Percentiles rank a stretch among this genome's conserved stretches.
Conservation (phyloP, 164 flowering plant species). For the Malania oleifera region DNA sequence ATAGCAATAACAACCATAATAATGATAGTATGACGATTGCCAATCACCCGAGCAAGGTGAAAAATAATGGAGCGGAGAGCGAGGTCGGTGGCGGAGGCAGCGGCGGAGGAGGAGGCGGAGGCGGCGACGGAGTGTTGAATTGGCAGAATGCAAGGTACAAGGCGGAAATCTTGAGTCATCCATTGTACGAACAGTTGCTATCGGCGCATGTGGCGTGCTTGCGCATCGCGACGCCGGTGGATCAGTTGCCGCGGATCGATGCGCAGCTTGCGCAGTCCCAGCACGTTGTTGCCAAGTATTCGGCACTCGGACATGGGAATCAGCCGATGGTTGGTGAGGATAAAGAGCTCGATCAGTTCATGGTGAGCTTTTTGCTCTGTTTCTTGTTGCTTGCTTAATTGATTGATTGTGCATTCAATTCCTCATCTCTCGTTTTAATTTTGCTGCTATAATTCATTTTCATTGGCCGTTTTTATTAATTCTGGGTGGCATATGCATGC, state of each 20-base stretch:
- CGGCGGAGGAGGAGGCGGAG: constrained; percentile 6
- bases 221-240: constrained; percentile 71
- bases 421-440: not conserved
- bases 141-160: constrained; percentile 58
- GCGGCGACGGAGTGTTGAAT: constrained; percentile 24
- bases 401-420: not conserved
- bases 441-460: not conserved
- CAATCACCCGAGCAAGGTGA: constrained; percentile 8
- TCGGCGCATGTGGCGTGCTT: constrained; percentile 65
- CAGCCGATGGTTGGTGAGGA: constrained; percentile 38
- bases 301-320: constrained; percentile 34
- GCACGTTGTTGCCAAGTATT: constrained; percentile 60
- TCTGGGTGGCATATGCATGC: not conserved
- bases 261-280: constrained; percentile 70
- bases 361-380: constrained; percentile 31
- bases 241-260: constrained; percentile 73
- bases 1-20: constrained; percentile 3
- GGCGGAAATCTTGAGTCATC: constrained; percentile 59
- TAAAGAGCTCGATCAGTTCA: constrained; percentile 67
- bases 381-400: not conserved
- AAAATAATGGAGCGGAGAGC: constrained; percentile 12
- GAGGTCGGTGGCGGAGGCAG: constrained; percentile 19
- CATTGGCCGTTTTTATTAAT: not conserved
- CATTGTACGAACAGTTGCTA: constrained; percentile 60
- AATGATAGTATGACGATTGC: not conserved